phyloP scores from a whole-genome alignment of 2,329 filamentous ascomycete species.

The Thielaviopsis punctulata region DNA sequence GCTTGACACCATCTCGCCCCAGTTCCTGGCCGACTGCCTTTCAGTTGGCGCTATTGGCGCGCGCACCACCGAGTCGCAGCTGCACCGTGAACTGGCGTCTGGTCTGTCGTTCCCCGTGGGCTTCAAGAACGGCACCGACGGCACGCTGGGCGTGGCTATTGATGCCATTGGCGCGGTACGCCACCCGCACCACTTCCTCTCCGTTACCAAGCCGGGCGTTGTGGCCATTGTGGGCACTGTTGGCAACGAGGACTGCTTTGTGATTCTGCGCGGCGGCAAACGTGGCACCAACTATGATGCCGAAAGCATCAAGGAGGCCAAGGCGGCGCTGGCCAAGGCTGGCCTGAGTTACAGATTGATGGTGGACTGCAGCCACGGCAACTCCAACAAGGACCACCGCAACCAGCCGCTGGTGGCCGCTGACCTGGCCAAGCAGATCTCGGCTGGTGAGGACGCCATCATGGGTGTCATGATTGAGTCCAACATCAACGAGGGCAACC shows the following conservation, averaged over 20 bases:
- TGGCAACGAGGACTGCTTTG: slow-evolving; percentile 94
- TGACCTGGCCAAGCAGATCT: slow-evolving; percentile 66
- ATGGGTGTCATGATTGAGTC: slow-evolving; percentile 99
- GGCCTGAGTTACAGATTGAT: slow-evolving; percentile 65
- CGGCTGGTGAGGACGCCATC: slow-evolving; percentile 66
- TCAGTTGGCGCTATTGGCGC: slow-evolving; percentile 88
- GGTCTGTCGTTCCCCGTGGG: slow-evolving; percentile 93
- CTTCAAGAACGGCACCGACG: slow-evolving; percentile 99
- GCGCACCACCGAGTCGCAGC: slow-evolving; percentile 89
- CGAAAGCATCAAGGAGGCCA: slow-evolving; percentile 67
- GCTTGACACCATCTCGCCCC: slow-evolving; percentile 93
- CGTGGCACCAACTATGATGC: slow-evolving; percentile 90
- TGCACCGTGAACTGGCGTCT: slow-evolving; percentile 85
- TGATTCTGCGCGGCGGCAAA: slow-evolving; percentile 82
- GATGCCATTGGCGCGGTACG: slow-evolving; percentile 88
- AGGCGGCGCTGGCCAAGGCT: slow-evolving; percentile 59
- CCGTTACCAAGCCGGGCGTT: slow-evolving; percentile 89
- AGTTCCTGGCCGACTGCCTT: slow-evolving; percentile 85
- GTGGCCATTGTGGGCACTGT: slow-evolving; percentile 88
- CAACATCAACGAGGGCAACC: slow-evolving; percentile 84
- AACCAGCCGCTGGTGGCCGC: slow-evolving; percentile 92
- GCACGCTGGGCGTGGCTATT: slow-evolving; percentile 72
- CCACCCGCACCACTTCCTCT: slow-evolving; percentile 91
- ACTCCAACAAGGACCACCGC: slow-evolving; percentile 88
- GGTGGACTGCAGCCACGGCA: slow-evolving; percentile 97